Evolutionary conservation across 352 stramenopile genomes (phyloP), one percentile per base, ranked within the genome.

Genomic region (Phytopythium aichiense): DNA sequence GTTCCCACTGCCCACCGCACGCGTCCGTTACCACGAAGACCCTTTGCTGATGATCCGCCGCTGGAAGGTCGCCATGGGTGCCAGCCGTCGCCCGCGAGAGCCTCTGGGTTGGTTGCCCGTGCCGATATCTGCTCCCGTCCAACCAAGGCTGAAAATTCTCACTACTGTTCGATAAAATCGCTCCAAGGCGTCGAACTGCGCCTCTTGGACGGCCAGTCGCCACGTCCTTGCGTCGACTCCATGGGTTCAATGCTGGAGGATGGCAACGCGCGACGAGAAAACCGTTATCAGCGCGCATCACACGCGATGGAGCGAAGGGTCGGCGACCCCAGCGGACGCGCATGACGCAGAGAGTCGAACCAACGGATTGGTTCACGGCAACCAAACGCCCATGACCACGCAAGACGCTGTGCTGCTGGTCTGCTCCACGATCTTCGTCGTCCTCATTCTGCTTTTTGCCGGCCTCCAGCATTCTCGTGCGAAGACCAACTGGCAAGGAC

Each of bases 371-470:
- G 28, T 30, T 30, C 28, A 2, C 1, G 38, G 12, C 38, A 7
- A n/a, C 38, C 38, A 25, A 22, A 18, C 1, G 15, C 5, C 13
- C 3, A 8, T 25, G 42, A 45, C 42, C 42, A n/a, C 8, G 42
- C 1, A 20, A 2, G 18, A 0, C 9, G 42, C 46, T 35, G 33
- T 5, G 33, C 33, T 13, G 33, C 33, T 38, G 33, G 33, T 38
- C 33, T 38, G 46, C 23, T 30, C 23, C 11, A 6, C 46, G 12
- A 8, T n/a, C 46, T 25, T 1, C 33, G 40, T 1, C 53, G 35
- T 45, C 4, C 30, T 38, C 56, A 48, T 42, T 59, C 62, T 43
- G 38, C 61, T 23, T 68, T 68, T 63, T 22, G 15, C 53, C n/a
- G 37, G 33, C 33, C 37, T 54, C 3, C 25, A 38, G 23, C 48